These are phyloP conservation scores for Phytophthora pinifolia DNA, from an alignment of 352 stramenopile genomes.

Conservation along the genomic window DNA sequence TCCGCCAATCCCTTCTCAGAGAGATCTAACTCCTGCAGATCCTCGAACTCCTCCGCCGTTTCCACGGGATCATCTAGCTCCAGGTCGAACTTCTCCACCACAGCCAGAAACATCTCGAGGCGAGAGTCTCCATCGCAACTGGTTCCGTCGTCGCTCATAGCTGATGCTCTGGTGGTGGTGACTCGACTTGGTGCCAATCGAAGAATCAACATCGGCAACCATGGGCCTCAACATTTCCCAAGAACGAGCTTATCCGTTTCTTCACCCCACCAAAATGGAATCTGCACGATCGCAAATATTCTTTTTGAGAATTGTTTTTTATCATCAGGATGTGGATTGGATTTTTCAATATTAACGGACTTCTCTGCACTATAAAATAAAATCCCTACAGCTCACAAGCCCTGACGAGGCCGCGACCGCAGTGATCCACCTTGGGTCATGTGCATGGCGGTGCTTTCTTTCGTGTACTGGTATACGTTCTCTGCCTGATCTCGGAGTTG, in stretches of 20 bases:
- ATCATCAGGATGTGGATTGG: constrained; percentile 24
- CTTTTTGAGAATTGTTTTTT: too few relatives aligned
- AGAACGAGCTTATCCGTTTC: constrained; percentile 22
- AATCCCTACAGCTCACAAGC: too few relatives aligned
- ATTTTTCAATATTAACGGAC: constrained; percentile 11
- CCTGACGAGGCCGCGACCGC: too few relatives aligned
- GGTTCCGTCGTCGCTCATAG: constrained; percentile 54
- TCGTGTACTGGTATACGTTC: constrained; percentile 52
- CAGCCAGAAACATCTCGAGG: constrained; percentile 51
- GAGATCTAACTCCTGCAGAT: constrained; percentile 81
- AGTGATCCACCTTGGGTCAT: constrained; percentile 27
- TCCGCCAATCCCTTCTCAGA: constrained; percentile 73
- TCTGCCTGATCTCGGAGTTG: constrained; percentile 45
- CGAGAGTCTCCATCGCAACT: constrained; percentile 30
- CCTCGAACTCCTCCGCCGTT: constrained; percentile 59
- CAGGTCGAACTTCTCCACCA: constrained; percentile 70
- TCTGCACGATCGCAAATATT: neutral
- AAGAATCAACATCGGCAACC: constrained; percentile 14
- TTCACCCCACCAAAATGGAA: constrained; percentile 1
- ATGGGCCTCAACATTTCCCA: constrained; percentile 11
- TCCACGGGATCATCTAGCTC: constrained; percentile 71
- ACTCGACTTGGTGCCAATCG: constrained; percentile 15
- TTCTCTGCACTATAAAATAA: too few relatives aligned
- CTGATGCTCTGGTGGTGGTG: constrained; percentile 5
- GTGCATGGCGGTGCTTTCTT: constrained; percentile 42